A percentile compares a stretch with the other conserved stretches of the same genome.
These are phyloP conservation scores for Pythium periplocum DNA, from an alignment of 352 stramenopile genomes.

Conservation along the genomic window DNA sequence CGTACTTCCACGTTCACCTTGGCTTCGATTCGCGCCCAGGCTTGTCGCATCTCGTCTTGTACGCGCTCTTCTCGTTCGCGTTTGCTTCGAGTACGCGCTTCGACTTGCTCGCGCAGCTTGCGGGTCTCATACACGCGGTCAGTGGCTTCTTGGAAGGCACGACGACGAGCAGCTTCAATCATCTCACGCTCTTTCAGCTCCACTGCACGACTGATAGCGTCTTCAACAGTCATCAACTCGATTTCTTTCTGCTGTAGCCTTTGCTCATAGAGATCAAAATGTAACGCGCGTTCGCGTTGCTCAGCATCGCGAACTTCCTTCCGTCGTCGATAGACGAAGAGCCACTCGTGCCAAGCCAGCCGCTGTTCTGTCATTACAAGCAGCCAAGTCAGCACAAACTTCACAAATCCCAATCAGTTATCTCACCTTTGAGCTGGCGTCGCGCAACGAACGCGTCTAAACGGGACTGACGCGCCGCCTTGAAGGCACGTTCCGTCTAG, in stretches of 20 bases:
- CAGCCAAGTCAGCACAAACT: too few species aligned
- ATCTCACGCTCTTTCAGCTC: slow-evolving; percentile 18
- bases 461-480: slow-evolving; percentile 18
- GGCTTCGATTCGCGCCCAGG: slow-evolving; percentile 39
- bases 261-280: slow-evolving; percentile 27
- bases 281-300: slow-evolving; percentile 31
- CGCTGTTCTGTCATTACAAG: slow-evolving; percentile 4
- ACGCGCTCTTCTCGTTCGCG: slow-evolving; percentile 16
- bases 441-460: slow-evolving; percentile 25
- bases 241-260: slow-evolving; percentile 24
- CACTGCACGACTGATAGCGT: slow-evolving; percentile 29
- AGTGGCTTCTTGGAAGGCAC: slow-evolving; percentile 41
- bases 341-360: slow-evolving; percentile 25
- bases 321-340: slow-evolving; percentile 32
- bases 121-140: slow-evolving; percentile 32
- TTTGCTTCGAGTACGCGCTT: slow-evolving; percentile 44
- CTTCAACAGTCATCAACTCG: slow-evolving; percentile 38
- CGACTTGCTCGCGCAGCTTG: slow-evolving; percentile 48
- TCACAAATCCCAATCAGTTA: neutral
- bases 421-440: slow-evolving; percentile 30
- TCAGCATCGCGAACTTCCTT: slow-evolving; percentile 37
- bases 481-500: slow-evolving; percentile 26
- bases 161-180: slow-evolving; percentile 24
- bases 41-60: slow-evolving; percentile 23
- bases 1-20: slow-evolving; percentile 45